phyloP scores from a whole-genome alignment of 768 basidiomycete genomes.

The Daedaleopsis nitida region DNA sequence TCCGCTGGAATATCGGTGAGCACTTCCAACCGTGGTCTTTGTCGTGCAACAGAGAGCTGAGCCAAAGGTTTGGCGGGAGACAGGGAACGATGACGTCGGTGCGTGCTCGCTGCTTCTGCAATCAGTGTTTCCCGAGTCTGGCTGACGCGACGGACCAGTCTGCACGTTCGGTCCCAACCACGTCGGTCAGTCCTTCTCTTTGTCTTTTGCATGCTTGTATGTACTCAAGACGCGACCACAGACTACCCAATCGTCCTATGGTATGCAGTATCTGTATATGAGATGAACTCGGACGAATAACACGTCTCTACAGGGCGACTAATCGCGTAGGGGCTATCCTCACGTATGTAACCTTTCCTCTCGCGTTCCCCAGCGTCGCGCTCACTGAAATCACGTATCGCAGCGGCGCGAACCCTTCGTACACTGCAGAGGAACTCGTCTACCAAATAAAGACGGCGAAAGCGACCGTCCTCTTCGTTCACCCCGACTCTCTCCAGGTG shows the following conservation, averaged over 20 bases:
- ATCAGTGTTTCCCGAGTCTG: not conserved
- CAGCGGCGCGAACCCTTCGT: constrained; percentile 34
- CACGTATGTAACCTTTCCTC: constrained; percentile 43
- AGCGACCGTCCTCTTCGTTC: constrained; percentile 27
- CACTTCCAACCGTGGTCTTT: not conserved
- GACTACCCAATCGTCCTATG: constrained; percentile 30
- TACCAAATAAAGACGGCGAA: constrained; percentile 32
- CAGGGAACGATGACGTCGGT: constrained; percentile 57
- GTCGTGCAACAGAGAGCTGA: not conserved
- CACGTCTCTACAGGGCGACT: constrained; percentile 37
- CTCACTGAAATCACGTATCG: not conserved
- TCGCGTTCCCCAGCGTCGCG: not conserved
- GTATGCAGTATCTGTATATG: constrained; percentile 10
- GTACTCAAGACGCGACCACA: not conserved
- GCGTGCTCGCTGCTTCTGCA: constrained; percentile 22
- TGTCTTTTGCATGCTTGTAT: not conserved
- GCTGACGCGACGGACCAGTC: constrained; percentile 38
- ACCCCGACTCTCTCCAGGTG: constrained; percentile 25
- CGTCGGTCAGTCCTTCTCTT: constrained; percentile 36
- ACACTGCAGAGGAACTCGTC: constrained; percentile 33
- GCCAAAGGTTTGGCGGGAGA: not conserved
- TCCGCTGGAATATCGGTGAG: constrained; percentile 47
- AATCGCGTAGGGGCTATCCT: constrained; percentile 59
- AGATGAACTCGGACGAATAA: not conserved
- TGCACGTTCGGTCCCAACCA: constrained; percentile 70